Percentiles rank a stretch among this genome's conserved stretches.
Conservation (phyloP, 768 basidiomycete species). For the Boletus vinaceobasis region DNA sequence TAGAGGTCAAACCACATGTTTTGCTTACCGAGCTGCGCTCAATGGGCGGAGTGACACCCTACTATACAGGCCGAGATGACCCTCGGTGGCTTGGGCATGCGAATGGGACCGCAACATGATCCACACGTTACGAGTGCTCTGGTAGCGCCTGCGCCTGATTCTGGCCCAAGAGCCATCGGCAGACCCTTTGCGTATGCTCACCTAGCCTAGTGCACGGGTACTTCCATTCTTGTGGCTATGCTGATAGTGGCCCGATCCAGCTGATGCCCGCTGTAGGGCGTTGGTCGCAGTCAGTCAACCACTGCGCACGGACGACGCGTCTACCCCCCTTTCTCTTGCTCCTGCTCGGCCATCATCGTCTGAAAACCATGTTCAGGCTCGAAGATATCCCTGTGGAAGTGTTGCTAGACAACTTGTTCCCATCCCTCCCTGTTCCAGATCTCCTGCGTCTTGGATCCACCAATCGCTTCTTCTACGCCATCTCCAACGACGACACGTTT, state of each 20-base stretch:
- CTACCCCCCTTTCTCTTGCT: background rate
- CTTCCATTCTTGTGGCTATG: constrained; percentile 22
- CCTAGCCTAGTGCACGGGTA: no score
- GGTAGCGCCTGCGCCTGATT: background rate
- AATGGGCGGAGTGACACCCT: background rate
- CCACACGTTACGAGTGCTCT: background rate
- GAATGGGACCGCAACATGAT: background rate
- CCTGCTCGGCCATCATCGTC: background rate
- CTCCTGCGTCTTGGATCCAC: constrained; percentile 59
- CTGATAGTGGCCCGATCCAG: constrained; percentile 14
- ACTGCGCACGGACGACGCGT: constrained; percentile 7
- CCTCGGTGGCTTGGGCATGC: no score
- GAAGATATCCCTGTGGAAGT: constrained; percentile 69
- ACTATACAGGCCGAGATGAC: background rate
- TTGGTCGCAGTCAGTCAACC: background rate
- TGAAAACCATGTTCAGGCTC: constrained; percentile 36
- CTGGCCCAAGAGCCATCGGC: background rate
- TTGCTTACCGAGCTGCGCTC: background rate
- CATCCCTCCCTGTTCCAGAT: constrained; percentile 50
- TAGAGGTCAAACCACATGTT: background rate
- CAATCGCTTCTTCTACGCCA: constrained; percentile 56
- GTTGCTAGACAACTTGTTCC: constrained; percentile 70
- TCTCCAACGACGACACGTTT: constrained; percentile 69
- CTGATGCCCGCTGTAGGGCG: constrained; percentile 10
- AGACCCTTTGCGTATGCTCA: background rate